A percentile compares a stretch with the other conserved stretches of the same genome.
phyloP scores from a whole-genome alignment of 192 early-diverging fungal genomes.

The Jimgerdemannia flammicorona region DNA sequence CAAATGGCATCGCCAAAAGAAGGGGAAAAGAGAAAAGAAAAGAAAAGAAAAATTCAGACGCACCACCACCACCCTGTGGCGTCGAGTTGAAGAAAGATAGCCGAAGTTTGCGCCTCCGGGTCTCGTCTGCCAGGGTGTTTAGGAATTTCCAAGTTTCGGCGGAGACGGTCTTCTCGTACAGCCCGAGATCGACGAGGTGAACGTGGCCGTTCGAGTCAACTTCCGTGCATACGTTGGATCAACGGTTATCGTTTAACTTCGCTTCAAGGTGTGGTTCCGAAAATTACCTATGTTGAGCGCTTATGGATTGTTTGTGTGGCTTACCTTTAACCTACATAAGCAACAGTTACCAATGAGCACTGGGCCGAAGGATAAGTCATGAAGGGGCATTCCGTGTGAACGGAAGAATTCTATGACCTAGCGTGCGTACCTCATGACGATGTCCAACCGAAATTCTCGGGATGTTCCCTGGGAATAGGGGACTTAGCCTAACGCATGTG shows the following conservation, averaged over 20 bases:
- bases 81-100: conserved; percentile 80
- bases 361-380: conserved; percentile 8
- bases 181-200: conserved; percentile 55
- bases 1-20: background rate
- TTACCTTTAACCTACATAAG: conserved; percentile 30
- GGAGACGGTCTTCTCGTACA: conserved; percentile 63
- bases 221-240: background rate
- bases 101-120: conserved; percentile 52
- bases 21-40: background rate
- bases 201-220: conserved; percentile 76
- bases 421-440: conserved; percentile 49
- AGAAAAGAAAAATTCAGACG: background rate
- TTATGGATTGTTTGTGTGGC: too few species aligned
- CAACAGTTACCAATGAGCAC: background rate
- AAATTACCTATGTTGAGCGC: too few species aligned
- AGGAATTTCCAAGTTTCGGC: conserved; percentile 67
- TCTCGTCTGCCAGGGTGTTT: conserved; percentile 46
- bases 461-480: conserved; percentile 68
- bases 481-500: conserved; percentile 43
- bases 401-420: background rate
- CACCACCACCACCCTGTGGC: conserved; percentile 80
- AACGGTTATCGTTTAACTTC: background rate
- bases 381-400: background rate
- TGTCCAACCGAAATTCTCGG: conserved; percentile 65
- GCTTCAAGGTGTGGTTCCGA: too few species aligned